Percentiles rank a stretch among this genome's conserved stretches.
These are phyloP conservation scores for Allium sativum DNA, from an alignment of 106 monocot genomes.

Conservation along the genomic window DNA sequence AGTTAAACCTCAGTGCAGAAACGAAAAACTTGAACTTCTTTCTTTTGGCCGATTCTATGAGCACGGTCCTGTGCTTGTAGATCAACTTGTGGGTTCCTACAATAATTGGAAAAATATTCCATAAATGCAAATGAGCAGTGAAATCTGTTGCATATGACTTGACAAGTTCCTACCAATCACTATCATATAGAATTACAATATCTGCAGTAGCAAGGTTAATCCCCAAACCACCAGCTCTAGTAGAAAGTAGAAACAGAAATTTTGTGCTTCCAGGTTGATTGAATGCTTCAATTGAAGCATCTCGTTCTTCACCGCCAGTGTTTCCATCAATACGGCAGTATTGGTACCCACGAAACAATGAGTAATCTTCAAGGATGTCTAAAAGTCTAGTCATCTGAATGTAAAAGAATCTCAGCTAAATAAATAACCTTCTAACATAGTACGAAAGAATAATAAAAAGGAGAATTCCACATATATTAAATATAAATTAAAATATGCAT, in stretches of 20 bases:
- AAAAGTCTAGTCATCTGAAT: constrained; percentile 85
- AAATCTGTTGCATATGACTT: no score
- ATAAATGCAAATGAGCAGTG: neutral
- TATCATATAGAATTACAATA: constrained; percentile 92
- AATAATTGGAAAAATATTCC: neutral
- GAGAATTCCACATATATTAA: no score
- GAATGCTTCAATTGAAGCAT: constrained; percentile 74
- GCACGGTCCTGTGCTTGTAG: constrained; percentile 97
- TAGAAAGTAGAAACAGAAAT: constrained; percentile 85
- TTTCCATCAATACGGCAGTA: constrained; percentile 93
- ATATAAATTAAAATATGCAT: no score
- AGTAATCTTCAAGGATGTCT: constrained; percentile 88
- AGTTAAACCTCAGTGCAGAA: constrained; percentile 71
- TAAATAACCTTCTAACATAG: neutral
- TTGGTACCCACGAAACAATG: constrained; percentile 61
- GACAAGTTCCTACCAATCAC: constrained; percentile 50
- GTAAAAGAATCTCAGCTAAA: neutral
- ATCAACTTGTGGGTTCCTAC: constrained; percentile 96
- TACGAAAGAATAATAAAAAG: no score
- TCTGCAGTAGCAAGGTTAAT: constrained; percentile 97
- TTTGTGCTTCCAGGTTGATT: constrained; percentile 80
- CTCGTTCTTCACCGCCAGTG: constrained; percentile 89
- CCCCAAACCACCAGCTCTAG: constrained; percentile 89
- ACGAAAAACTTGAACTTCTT: constrained; percentile 96
- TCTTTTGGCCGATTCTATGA: constrained; percentile 91